Percentiles rank a stretch among this genome's conserved stretches.
Conservation (phyloP, 441 rosid genomes). For the Isatis lusitanica region DNA sequence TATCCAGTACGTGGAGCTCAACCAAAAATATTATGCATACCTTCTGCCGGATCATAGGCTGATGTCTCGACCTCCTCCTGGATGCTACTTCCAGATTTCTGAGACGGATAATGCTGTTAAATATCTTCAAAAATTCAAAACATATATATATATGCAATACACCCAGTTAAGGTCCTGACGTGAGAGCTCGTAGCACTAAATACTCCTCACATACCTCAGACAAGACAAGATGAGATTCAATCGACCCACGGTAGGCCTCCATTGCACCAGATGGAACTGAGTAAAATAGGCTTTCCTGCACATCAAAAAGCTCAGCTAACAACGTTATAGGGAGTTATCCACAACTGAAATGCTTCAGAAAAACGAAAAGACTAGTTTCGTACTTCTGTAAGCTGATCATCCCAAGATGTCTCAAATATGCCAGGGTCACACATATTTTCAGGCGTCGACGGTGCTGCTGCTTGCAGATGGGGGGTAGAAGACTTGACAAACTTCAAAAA, state of each 20-base stretch:
- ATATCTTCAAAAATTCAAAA: conserved; percentile 11
- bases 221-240: conserved; percentile 70
- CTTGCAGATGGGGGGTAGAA: conserved; percentile 53
- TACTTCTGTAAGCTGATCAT: conserved; percentile 79
- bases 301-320: conserved; percentile 17
- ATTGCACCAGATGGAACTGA: conserved; percentile 78
- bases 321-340: neutral
- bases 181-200: neutral
- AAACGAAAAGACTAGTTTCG: conserved; percentile 20
- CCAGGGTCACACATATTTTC: conserved; percentile 59
- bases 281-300: conserved; percentile 92
- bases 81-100: conserved; percentile 73
- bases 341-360: conserved; percentile 17
- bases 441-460: conserved; percentile 64
- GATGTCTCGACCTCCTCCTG: conserved; percentile 87
- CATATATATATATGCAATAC: neutral
- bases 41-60: conserved; percentile 60
- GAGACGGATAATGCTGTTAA: conserved; percentile 27
- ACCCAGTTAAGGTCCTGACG: conserved; percentile 1
- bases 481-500: conserved; percentile 58
- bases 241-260: conserved; percentile 71
- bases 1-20: conserved; percentile 21
- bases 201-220: conserved; percentile 53
- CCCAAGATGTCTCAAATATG: conserved; percentile 61
- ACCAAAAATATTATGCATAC: conserved; percentile 40